Conservation (phyloP, 768 basidiomycete genomes). For the Pisolithus marmoratus region DNA sequence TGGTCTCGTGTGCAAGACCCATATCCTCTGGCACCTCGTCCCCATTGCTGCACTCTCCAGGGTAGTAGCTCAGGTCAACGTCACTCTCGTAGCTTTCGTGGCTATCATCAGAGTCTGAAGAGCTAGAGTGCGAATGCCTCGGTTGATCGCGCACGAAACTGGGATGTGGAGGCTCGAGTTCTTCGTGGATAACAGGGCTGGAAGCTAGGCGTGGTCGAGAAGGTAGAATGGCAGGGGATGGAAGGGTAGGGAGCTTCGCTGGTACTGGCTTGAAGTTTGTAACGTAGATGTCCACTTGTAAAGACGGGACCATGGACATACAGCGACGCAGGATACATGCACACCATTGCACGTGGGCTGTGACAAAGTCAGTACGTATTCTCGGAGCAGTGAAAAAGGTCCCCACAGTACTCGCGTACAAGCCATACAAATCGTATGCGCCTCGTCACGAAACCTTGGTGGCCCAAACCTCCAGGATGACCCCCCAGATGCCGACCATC, state of each 20-base stretch:
- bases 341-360: slow-evolving; percentile 76
- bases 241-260: slow-evolving; percentile 5
- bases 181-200: slow-evolving; percentile 11
- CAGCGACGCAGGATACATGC: slow-evolving; percentile 61
- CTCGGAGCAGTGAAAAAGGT: neutral
- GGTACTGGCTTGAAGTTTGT: slow-evolving; percentile 45
- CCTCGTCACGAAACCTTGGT: slow-evolving; percentile 35
- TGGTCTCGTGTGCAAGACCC: slow-evolving; percentile 37
- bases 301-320: slow-evolving; percentile 44
- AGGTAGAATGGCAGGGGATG: slow-evolving; percentile 2
- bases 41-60: slow-evolving; percentile 28
- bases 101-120: slow-evolving; percentile 26
- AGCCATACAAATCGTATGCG: slow-evolving; percentile 76
- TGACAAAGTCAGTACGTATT: neutral
- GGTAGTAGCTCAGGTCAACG: slow-evolving; percentile 40
- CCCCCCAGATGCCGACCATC: slow-evolving; percentile 47
- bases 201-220: slow-evolving; percentile 12
- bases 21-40: slow-evolving; percentile 25
- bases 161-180: slow-evolving; percentile 34
- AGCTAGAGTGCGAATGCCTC: slow-evolving; percentile 7
- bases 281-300: slow-evolving; percentile 72
- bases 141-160: slow-evolving; percentile 14
- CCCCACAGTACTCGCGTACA: slow-evolving; percentile 67
- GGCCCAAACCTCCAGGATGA: slow-evolving; percentile 37
- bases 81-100: slow-evolving; percentile 27